Percentiles rank a stretch among this genome's conserved stretches.
Conservation (phyloP, 1,284 basidiomycete species). For the Inonotus obliquus region DNA sequence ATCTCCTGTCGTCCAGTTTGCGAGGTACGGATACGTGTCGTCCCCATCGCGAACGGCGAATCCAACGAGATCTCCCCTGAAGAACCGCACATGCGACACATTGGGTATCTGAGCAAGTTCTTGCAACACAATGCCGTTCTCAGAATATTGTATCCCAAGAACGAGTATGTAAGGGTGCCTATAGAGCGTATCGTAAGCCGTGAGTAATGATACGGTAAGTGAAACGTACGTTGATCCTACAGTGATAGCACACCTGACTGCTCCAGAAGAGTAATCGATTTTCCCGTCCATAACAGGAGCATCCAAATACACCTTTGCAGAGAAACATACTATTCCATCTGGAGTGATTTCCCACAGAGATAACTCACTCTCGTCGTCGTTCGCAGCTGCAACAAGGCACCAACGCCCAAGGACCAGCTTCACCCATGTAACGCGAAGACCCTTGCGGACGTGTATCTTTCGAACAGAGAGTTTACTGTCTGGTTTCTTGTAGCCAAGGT, state of each 20-base stretch:
- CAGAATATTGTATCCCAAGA: not conserved
- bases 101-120: not conserved
- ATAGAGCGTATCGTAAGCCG: not conserved
- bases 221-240: not conserved
- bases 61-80: not conserved
- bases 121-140: not conserved
- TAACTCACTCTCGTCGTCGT: not conserved
- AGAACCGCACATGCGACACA: slow-evolving; percentile 5
- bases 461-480: not conserved
- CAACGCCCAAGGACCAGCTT: slow-evolving; percentile 6
- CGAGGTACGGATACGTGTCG: slow-evolving; percentile 5
- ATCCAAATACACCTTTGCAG: not conserved
- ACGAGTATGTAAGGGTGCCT: slow-evolving; percentile 1
- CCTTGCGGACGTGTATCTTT: not conserved
- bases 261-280: not conserved
- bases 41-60: slow-evolving; percentile 5
- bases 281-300: slow-evolving; percentile 10
- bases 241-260: not conserved
- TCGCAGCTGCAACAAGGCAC: slow-evolving; percentile 5
- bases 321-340: not conserved
- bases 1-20: not conserved
- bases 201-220: not conserved
- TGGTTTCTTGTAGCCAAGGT: not conserved
- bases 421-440: slow-evolving; percentile 1
- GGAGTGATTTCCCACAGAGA: not conserved